Evolutionary conservation across 441 rosid genomes (phyloP).

Genomic region (Metrosideros polymorpha): DNA sequence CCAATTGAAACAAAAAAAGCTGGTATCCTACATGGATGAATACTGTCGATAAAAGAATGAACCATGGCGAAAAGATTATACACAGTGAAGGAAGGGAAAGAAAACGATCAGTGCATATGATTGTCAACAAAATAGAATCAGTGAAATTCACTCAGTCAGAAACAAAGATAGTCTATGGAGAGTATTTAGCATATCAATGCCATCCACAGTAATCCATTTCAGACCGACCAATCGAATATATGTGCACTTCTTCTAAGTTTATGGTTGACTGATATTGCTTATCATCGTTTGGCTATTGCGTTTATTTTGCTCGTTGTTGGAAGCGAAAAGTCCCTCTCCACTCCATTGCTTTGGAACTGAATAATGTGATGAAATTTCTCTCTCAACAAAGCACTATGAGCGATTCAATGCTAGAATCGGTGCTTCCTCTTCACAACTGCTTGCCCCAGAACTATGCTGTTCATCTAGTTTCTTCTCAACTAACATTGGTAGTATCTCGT

Average conservation of each 20-base stretch:
- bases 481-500: too few species aligned
- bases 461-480: background rate
- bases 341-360: background rate
- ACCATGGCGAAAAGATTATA: background rate
- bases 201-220: background rate
- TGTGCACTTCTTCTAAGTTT: background rate
- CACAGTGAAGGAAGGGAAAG: background rate
- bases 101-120: background rate
- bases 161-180: background rate
- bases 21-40: background rate
- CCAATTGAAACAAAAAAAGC: background rate
- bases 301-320: background rate
- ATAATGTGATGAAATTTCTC: background rate
- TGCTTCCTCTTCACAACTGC: background rate
- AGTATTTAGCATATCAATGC: background rate
- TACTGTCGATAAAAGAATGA: background rate
- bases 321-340: background rate
- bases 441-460: background rate
- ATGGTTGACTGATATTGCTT: background rate
- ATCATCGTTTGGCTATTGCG: background rate
- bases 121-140: background rate
- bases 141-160: background rate
- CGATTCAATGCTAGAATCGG: background rate
- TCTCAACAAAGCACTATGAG: background rate
- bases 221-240: background rate